These are phyloP conservation scores for Sporothrix curviconia DNA, from an alignment of 2,329 filamentous ascomycete species.

Conservation along the genomic window DNA sequence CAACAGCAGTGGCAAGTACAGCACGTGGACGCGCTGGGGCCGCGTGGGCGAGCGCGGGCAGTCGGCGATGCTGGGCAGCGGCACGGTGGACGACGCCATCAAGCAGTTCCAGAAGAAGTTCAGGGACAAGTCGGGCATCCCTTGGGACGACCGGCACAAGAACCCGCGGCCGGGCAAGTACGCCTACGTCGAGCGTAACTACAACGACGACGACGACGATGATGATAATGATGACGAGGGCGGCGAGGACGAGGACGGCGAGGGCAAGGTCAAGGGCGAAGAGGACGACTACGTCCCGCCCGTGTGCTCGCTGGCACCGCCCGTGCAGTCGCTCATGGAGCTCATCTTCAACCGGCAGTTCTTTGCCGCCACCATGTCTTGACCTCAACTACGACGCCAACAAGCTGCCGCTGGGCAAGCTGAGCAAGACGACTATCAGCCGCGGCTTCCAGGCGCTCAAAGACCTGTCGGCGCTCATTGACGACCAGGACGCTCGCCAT, in stretches of 20 bases:
- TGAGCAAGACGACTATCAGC: constrained; percentile 71
- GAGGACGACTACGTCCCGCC: constrained; percentile 30
- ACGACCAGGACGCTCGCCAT: constrained; percentile 42
- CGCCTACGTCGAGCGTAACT: constrained; percentile 72
- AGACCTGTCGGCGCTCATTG: constrained; percentile 62
- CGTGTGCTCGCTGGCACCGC: constrained; percentile 51
- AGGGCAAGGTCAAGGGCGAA: constrained; percentile 27
- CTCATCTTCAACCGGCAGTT: constrained; percentile 77
- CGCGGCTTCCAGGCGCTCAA: constrained; percentile 72
- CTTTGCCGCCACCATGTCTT: constrained; percentile 60
- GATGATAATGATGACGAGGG: constrained; percentile 22
- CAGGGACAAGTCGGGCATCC: constrained; percentile 52
- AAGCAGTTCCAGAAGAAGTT: constrained; percentile 55
- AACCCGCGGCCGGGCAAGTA: constrained; percentile 63
- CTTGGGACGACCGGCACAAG: constrained; percentile 46
- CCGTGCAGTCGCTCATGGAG: constrained; percentile 63
- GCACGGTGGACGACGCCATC: constrained; percentile 38
- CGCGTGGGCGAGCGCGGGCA: constrained; percentile 60
- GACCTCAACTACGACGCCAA: constrained; percentile 64
- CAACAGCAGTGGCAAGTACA: constrained; percentile 36
- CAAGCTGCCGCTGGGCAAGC: constrained; percentile 77
- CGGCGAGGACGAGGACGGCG: constrained; percentile 18
- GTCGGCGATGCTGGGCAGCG: constrained; percentile 36
- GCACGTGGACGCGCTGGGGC: constrained; percentile 74
- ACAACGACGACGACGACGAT: constrained; percentile 53